Evolutionary conservation across 805 yeast species (phyloP).

Genomic region (Blastobotrys robertii): DNA sequence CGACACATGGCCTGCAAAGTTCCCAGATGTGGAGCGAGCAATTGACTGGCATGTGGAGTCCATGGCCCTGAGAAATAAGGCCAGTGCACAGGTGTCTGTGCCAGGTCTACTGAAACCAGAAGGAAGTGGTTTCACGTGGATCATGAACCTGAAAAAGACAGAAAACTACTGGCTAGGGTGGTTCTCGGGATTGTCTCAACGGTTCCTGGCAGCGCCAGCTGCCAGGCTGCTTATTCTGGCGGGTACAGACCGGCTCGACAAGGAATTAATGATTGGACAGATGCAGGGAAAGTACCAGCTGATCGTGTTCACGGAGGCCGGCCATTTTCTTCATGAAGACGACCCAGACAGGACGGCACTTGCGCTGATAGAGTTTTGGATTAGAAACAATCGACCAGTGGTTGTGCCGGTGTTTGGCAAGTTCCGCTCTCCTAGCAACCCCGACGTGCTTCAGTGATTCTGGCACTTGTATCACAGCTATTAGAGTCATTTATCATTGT

Average conservation of each 20-base stretch:
- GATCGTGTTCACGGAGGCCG: constrained; percentile 68
- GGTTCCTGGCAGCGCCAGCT: constrained; percentile 39
- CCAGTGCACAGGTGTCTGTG: constrained; percentile 67
- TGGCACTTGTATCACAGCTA: too few relatives aligned
- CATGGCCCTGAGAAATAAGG: constrained; percentile 41
- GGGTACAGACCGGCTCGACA: constrained; percentile 83
- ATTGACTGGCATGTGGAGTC: constrained; percentile 73
- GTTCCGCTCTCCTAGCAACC: constrained; percentile 12
- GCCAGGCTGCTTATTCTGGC: constrained; percentile 74
- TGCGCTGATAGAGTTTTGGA: constrained; percentile 32
- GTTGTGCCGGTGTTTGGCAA: constrained; percentile 28
- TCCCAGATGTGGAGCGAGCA: constrained; percentile 46
- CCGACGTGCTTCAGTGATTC: background rate
- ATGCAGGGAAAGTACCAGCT: constrained; percentile 95
- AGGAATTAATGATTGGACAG: constrained; percentile 81
- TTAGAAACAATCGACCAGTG: constrained; percentile 22
- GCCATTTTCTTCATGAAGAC: constrained; percentile 96
- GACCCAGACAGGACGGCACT: constrained; percentile 58
- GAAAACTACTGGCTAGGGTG: constrained; percentile 66
- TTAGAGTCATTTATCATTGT: background rate
- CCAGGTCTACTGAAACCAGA: constrained; percentile 47
- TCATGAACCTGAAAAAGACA: constrained; percentile 51
- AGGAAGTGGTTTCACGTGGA: constrained; percentile 41
- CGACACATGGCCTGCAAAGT: constrained; percentile 50
- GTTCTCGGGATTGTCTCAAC: constrained; percentile 61